Percentiles rank a stretch among this genome's conserved stretches.
phyloP scores from a whole-genome alignment of 1,139 yeast species.

The Suhomyces kunorum region DNA sequence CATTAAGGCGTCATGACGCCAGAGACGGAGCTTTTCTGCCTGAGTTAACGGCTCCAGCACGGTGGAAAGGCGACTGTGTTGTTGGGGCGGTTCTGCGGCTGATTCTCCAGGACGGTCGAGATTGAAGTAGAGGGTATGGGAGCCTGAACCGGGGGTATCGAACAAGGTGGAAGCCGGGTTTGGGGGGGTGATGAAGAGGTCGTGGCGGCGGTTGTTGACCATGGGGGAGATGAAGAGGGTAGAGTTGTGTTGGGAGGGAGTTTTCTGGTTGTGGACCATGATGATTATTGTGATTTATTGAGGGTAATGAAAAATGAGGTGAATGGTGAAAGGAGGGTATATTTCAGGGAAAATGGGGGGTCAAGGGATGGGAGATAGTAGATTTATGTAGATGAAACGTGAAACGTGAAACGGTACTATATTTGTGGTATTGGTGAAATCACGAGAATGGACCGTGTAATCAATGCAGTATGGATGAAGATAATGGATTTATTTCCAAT shows the following conservation, averaged over 20 bases:
- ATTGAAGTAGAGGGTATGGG: constrained; percentile 44
- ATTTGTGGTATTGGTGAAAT: too few relatives aligned
- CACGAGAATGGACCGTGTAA: too few relatives aligned
- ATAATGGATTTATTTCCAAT: too few relatives aligned
- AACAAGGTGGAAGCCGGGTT: constrained; percentile 46
- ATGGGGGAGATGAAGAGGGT: constrained; percentile 65
- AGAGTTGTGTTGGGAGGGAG: constrained; percentile 57
- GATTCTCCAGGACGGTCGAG: constrained; percentile 26
- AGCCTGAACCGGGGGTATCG: constrained; percentile 47
- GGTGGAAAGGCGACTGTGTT: constrained; percentile 11
- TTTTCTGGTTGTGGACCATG: constrained; percentile 39
- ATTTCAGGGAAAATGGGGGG: too few relatives aligned
- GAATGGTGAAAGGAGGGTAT: too few relatives aligned
- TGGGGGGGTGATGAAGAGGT: constrained; percentile 58
- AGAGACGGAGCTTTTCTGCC: constrained; percentile 80
- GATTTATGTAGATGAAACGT: too few relatives aligned
- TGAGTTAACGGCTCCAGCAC: constrained; percentile 58
- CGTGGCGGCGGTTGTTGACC: constrained; percentile 48
- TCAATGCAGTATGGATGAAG: too few relatives aligned
- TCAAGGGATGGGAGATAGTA: too few relatives aligned
- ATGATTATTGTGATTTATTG: not conserved
- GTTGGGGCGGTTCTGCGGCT: constrained; percentile 17
- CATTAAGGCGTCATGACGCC: constrained; percentile 94
- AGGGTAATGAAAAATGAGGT: not conserved
- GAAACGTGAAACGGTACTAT: too few relatives aligned